Conservation (phyloP, 2,329 filamentous ascomycete species). For the Epichloe bromicola region DNA sequence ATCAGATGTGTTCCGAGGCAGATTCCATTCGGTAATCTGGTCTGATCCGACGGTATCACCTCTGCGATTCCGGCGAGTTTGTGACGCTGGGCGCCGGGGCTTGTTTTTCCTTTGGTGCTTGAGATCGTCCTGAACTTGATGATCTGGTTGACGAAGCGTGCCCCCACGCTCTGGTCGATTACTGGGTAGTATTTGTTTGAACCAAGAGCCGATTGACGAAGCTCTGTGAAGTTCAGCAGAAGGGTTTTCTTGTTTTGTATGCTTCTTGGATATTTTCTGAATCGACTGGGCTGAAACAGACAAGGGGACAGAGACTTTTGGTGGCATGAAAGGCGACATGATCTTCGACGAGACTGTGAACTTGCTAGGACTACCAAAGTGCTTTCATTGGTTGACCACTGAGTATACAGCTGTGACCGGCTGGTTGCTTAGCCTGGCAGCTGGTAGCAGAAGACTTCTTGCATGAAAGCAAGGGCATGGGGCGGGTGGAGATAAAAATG, state of each 20-base stretch:
- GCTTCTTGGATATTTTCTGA: neutral
- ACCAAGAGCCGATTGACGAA: conserved; percentile 24
- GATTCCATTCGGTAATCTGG: conserved; percentile 23
- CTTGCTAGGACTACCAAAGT: neutral
- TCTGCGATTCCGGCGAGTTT: conserved; percentile 7
- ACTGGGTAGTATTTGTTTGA: conserved; percentile 34
- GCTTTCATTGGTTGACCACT: neutral
- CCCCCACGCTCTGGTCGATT: conserved; percentile 37
- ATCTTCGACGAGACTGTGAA: neutral
- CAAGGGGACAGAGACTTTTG: conserved; percentile 8
- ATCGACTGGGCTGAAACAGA: conserved; percentile 4
- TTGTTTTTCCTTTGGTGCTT: neutral
- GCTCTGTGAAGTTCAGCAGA: conserved; percentile 3
- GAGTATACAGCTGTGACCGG: neutral
- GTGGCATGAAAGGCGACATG: conserved; percentile 13
- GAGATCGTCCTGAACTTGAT: conserved; percentile 14
- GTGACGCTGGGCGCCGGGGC: conserved; percentile 5
- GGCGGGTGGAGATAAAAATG: neutral
- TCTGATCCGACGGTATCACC: conserved; percentile 17
- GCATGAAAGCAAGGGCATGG: neutral
- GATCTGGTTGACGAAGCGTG: conserved; percentile 25
- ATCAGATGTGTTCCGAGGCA: conserved; percentile 16
- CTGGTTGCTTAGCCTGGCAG: neutral
- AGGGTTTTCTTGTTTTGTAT: neutral
- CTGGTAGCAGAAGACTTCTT: neutral